phyloP scores from a whole-genome alignment of 2,329 filamentous ascomycete species.

The Raffaelea ambrosiae region DNA sequence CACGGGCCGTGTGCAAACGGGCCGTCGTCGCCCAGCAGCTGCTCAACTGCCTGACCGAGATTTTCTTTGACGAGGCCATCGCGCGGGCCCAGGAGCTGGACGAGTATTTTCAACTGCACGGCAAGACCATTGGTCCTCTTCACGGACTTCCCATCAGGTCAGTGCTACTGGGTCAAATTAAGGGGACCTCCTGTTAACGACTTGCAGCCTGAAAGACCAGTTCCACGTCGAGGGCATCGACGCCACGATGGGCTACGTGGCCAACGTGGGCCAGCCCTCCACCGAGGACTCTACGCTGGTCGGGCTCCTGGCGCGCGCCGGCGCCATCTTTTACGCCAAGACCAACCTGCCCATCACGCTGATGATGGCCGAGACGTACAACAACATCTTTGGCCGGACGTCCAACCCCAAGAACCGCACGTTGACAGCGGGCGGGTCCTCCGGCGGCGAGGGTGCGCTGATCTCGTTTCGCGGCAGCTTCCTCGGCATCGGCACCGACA shows the following conservation, averaged over 20 bases:
- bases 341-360: slow-evolving; percentile 18
- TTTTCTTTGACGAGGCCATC: slow-evolving; percentile 25
- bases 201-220: slow-evolving; percentile 3
- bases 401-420: slow-evolving; percentile 25
- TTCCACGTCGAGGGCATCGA: slow-evolving; percentile 1
- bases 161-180: slow-evolving; percentile 25
- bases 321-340: slow-evolving; percentile 18
- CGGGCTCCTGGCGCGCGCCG: background rate
- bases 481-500: slow-evolving; percentile 27
- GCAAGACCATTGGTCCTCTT: slow-evolving; percentile 24
- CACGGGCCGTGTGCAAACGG: slow-evolving; percentile 5
- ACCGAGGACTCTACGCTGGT: slow-evolving; percentile 17
- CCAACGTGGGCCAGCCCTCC: slow-evolving; percentile 14
- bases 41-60: slow-evolving; percentile 35
- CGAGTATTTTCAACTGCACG: slow-evolving; percentile 18
- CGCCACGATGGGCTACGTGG: slow-evolving; percentile 3
- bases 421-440: slow-evolving; percentile 24
- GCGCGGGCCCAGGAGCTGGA: slow-evolving; percentile 23
- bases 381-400: slow-evolving; percentile 26
- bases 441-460: slow-evolving; percentile 28
- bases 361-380: slow-evolving; percentile 21
- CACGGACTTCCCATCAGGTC: slow-evolving; percentile 38
- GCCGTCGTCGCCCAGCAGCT: slow-evolving; percentile 8
- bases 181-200: background rate
- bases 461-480: slow-evolving; percentile 23